Conservation (phyloP, 176 grass and related monocot genomes). For the Themeda triandra region DNA sequence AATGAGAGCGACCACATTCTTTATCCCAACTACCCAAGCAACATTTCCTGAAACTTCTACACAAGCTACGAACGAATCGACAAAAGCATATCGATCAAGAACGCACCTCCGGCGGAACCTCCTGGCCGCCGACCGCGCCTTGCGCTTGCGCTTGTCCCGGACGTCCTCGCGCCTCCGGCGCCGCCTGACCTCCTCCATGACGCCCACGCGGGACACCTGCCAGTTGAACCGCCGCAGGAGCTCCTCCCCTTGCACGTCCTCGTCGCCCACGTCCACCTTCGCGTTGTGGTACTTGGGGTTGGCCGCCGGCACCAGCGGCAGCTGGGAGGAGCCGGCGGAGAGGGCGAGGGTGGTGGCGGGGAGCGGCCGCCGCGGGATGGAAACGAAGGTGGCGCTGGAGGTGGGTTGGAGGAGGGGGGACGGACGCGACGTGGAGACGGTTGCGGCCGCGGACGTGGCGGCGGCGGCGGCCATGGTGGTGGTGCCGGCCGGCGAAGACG, state of each 20-base stretch:
- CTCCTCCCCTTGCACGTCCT: constrained; percentile 42
- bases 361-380: constrained; percentile 10
- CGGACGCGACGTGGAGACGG: background rate
- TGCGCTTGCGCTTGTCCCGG: constrained; percentile 62
- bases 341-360: background rate
- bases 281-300: constrained; percentile 61
- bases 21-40: background rate
- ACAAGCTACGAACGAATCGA: background rate
- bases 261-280: constrained; percentile 48
- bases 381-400: background rate
- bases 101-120: constrained; percentile 38
- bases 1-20: background rate
- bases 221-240: constrained; percentile 45
- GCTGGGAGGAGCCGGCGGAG: background rate
- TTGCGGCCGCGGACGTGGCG: background rate
- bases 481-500: background rate
- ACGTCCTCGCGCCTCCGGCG: constrained; percentile 62
- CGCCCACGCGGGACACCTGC: constrained; percentile 44
- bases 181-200: constrained; percentile 69
- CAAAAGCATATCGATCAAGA: background rate
- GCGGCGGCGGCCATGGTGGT: background rate
- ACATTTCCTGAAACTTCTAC: too few species aligned
- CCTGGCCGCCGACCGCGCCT: constrained; percentile 31
- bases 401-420: background rate
- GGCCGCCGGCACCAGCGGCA: constrained; percentile 5